These are phyloP conservation scores for Volvox reticuliferus DNA, from an alignment of 139 green algal genomes.

Conservation along the genomic window DNA sequence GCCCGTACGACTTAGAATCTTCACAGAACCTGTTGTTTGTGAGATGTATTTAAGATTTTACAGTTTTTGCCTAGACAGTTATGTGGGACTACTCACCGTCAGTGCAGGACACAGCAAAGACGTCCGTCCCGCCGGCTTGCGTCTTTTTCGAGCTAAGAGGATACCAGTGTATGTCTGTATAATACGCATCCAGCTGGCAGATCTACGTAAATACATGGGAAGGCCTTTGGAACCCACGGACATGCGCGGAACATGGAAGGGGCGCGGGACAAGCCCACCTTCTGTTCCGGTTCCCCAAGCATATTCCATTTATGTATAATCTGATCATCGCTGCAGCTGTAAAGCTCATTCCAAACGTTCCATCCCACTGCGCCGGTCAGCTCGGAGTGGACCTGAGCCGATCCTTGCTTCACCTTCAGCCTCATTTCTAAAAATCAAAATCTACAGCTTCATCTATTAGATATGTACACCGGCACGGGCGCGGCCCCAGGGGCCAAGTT, in stretches of 20 bases:
- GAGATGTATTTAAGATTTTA: neutral
- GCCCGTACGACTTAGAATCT: constrained; percentile 72
- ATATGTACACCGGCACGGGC: neutral
- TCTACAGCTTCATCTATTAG: neutral
- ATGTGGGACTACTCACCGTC: constrained; percentile 62
- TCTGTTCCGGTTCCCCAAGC: constrained; percentile 66
- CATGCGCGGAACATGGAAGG: constrained; percentile 16
- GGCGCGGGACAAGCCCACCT: constrained; percentile 53
- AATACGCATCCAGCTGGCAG: constrained; percentile 69
- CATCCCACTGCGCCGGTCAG: constrained; percentile 68
- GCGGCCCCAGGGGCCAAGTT: neutral
- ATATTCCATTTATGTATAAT: constrained; percentile 72
- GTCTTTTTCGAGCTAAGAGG: constrained; percentile 66
- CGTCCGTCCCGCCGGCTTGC: constrained; percentile 61
- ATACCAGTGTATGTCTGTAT: constrained; percentile 79
- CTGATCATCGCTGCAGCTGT: constrained; percentile 75
- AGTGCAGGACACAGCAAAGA: constrained; percentile 77
- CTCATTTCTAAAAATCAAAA: neutral
- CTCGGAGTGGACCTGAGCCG: constrained; percentile 62
- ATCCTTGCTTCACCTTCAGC: constrained; percentile 36
- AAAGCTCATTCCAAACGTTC: constrained; percentile 67
- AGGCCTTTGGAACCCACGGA: constrained; percentile 31
- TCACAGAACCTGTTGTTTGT: constrained; percentile 69
- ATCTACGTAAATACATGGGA: constrained; percentile 58
- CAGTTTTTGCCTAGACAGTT: neutral